phyloP scores from a whole-genome alignment of 352 stramenopile genomes.

The Halophytophthora batemanensis region DNA sequence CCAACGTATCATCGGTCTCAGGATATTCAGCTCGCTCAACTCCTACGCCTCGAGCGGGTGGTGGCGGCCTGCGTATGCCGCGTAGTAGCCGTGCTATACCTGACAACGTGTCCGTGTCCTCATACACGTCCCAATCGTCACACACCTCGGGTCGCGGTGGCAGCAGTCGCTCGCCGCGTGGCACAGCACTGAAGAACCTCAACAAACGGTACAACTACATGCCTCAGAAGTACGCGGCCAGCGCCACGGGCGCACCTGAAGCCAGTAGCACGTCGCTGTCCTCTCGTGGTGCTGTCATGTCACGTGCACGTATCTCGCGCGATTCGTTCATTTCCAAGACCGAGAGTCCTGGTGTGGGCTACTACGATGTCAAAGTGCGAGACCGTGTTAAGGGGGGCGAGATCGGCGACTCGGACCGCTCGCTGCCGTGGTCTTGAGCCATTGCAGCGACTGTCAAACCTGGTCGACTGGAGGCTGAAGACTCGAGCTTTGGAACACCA shows the following conservation, averaged over 20 bases:
- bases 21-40: slow-evolving; percentile 51
- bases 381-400: slow-evolving; percentile 68
- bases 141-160: slow-evolving; percentile 25
- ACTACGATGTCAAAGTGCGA: slow-evolving; percentile 72
- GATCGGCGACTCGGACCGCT: slow-evolving; percentile 71
- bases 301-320: slow-evolving; percentile 50
- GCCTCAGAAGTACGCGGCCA: slow-evolving; percentile 51
- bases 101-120: slow-evolving; percentile 57
- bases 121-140: slow-evolving; percentile 51
- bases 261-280: slow-evolving; percentile 55
- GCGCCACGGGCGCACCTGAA: slow-evolving; percentile 25
- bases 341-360: slow-evolving; percentile 67
- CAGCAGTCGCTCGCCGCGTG: slow-evolving; percentile 29
- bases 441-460: too few relatives aligned
- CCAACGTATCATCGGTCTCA: slow-evolving; percentile 64
- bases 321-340: slow-evolving; percentile 73
- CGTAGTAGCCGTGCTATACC: slow-evolving; percentile 35
- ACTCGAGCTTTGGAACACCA: too few relatives aligned
- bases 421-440: slow-evolving; percentile 56
- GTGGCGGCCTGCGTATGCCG: slow-evolving; percentile 17
- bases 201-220: slow-evolving; percentile 73
- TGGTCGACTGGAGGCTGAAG: not conserved
- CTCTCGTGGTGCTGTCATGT: slow-evolving; percentile 68
- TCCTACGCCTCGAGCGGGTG: slow-evolving; percentile 19
- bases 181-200: slow-evolving; percentile 43